A percentile compares a stretch with the other conserved stretches of the same genome.
Evolutionary conservation across 805 yeast species (phyloP).

Genomic region (Metschnikowia lunata): DNA sequence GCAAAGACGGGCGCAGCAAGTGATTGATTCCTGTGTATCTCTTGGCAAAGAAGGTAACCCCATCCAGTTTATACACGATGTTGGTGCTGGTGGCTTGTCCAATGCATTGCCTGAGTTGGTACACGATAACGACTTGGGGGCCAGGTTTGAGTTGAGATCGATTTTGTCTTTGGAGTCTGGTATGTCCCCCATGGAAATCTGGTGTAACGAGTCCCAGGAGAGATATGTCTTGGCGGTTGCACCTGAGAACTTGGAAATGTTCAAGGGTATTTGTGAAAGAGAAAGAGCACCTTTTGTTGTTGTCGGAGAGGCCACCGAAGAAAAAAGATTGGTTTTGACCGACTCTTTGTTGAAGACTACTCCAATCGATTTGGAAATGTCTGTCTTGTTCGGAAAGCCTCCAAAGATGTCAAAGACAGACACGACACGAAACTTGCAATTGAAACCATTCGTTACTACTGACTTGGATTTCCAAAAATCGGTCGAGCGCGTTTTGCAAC

Average conservation of each 20-base stretch:
- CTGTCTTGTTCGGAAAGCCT: constrained; percentile 91
- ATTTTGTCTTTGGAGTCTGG: constrained; percentile 91
- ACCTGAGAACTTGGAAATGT: constrained; percentile 65
- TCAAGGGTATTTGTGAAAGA: constrained; percentile 79
- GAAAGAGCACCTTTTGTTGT: constrained; percentile 96
- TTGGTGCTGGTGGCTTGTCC: constrained; percentile 98
- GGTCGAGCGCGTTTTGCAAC: constrained; percentile 71
- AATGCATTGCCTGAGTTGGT: constrained; percentile 97
- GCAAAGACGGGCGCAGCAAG: constrained; percentile 99
- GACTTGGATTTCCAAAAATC: constrained; percentile 52
- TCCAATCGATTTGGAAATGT: constrained; percentile 95
- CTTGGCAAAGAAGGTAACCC: constrained; percentile 65
- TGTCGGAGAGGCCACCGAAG: constrained; percentile 90
- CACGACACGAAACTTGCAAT: constrained; percentile 52
- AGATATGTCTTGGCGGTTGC: constrained; percentile 93
- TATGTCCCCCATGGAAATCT: constrained; percentile 99
- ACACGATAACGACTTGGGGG: constrained; percentile 96
- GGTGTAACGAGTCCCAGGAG: constrained; percentile 99
- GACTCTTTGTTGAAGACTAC: constrained; percentile 75
- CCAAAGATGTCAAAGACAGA: constrained; percentile 89
- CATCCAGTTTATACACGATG: constrained; percentile 94
- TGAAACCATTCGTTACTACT: constrained; percentile 39
- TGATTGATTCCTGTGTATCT: constrained; percentile 88
- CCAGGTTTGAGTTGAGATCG: constrained; percentile 84
- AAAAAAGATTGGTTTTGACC: constrained; percentile 73